Evolutionary conservation across 305 asterid species (phyloP).

Genomic region (Andrographis paniculata): DNA sequence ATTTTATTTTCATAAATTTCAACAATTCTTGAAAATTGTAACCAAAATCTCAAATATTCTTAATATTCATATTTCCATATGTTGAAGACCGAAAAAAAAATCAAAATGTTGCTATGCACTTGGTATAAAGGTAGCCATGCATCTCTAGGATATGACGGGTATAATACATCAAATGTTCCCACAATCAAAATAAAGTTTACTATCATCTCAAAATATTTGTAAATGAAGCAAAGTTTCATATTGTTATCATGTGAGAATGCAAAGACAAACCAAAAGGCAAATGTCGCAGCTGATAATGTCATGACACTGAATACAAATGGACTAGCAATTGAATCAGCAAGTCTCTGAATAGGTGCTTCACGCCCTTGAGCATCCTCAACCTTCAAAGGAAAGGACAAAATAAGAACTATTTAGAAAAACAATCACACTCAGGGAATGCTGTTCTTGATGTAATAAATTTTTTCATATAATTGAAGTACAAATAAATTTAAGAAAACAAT

Average conservation of each 20-base stretch:
- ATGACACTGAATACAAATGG: conserved; percentile 91
- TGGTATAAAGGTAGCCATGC: neutral
- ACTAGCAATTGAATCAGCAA: conserved; percentile 97
- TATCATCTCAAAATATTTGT: neutral
- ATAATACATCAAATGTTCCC: conserved; percentile 6
- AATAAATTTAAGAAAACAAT: no score
- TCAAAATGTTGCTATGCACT: no score
- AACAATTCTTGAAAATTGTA: no score
- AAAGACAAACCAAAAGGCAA: conserved; percentile 77
- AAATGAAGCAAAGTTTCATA: conserved; percentile 8
- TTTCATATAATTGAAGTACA: no score
- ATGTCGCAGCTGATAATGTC: conserved; percentile 93
- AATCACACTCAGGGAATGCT: neutral
- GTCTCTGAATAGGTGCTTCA: conserved; percentile 99
- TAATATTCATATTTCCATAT: no score
- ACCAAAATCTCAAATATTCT: no score
- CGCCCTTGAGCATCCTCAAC: conserved; percentile 99
- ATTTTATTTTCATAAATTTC: no score
- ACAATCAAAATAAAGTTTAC: conserved; percentile 4
- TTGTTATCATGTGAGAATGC: conserved; percentile 21
- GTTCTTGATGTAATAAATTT: no score
- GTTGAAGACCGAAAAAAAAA: no score
- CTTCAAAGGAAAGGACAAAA: conserved; percentile 27
- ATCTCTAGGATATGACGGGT: neutral
- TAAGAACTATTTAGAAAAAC: conserved; percentile 8